Evolutionary conservation across 495 filamentous ascomycete genomes (phyloP).

Genomic region (Poronia punctata): DNA sequence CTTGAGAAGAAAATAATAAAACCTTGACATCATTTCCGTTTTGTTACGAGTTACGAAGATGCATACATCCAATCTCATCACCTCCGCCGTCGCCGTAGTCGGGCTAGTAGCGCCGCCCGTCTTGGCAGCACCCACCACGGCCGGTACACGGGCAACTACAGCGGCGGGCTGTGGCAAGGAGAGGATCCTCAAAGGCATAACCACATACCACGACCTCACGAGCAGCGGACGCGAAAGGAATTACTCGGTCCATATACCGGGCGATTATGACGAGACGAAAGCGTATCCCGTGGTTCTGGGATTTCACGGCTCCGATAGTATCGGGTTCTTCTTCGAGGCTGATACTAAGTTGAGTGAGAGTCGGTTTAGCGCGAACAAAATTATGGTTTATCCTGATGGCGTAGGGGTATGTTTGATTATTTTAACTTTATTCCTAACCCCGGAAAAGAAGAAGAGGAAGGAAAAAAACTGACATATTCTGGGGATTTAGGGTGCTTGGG

Average conservation of each 20-base stretch:
- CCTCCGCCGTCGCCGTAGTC: conserved; percentile 6
- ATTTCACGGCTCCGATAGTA: conserved; percentile 25
- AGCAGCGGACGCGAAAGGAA: conserved; percentile 20
- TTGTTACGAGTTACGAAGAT: neutral
- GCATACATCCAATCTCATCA: conserved; percentile 9
- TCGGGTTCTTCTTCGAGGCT: conserved; percentile 27
- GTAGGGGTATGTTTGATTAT: conserved; percentile 14
- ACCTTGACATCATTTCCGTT: neutral
- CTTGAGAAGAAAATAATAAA: neutral
- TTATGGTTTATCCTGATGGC: conserved; percentile 28
- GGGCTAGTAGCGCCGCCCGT: conserved; percentile 2
- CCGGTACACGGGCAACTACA: neutral
- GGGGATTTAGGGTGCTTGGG: conserved; percentile 22
- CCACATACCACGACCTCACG: conserved; percentile 15
- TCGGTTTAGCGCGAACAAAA: conserved; percentile 22
- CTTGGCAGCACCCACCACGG: conserved; percentile 1
- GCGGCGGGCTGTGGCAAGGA: conserved; percentile 19
- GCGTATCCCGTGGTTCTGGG: conserved; percentile 23
- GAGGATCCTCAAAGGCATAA: conserved; percentile 14
- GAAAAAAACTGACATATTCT: conserved; percentile 1
- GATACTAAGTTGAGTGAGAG: conserved; percentile 23
- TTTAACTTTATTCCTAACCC: neutral
- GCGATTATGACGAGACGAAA: conserved; percentile 15
- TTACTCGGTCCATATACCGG: conserved; percentile 23
- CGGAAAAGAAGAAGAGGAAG: neutral